Conservation (phyloP, 345 rosid species). For the Sapria himalayana region DNA sequence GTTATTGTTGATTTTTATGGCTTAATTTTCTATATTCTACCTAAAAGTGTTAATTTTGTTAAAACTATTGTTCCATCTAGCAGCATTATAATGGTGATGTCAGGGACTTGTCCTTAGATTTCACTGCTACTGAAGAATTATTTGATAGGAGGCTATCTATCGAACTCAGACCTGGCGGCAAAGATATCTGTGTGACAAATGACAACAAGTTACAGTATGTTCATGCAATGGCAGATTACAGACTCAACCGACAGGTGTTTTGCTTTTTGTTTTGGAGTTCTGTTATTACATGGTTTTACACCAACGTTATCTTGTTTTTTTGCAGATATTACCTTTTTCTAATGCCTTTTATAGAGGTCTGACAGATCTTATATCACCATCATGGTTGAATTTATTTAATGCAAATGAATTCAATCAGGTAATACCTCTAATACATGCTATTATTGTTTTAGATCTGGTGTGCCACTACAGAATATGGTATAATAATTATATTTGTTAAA, state of each 20-base stretch:
- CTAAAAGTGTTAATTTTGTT: too few species aligned
- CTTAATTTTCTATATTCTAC: neutral
- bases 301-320: conserved; percentile 7
- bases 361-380: conserved; percentile 70
- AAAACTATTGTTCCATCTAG: too few species aligned
- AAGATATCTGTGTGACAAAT: conserved; percentile 51
- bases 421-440: conserved; percentile 3
- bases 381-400: conserved; percentile 86
- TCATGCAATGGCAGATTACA: conserved; percentile 95
- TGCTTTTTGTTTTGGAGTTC: conserved; percentile 6
- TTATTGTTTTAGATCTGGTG: too few species aligned
- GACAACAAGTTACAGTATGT: conserved; percentile 95
- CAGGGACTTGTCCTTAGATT: conserved; percentile 73
- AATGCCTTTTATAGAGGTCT: conserved; percentile 89
- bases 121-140: conserved; percentile 73
- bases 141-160: conserved; percentile 48
- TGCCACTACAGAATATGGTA: too few species aligned
- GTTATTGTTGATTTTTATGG: conserved; percentile 3
- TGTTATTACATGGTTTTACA: neutral
- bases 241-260: conserved; percentile 85
- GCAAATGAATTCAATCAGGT: conserved; percentile 97
- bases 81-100: conserved; percentile 88
- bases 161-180: conserved; percentile 84
- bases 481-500: too few species aligned
- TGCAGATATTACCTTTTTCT: conserved; percentile 81